Percentiles rank a stretch among this genome's conserved stretches.
These are phyloP conservation scores for Chaetomium fimeti DNA, from an alignment of 495 filamentous ascomycete species.

Conservation along the genomic window DNA sequence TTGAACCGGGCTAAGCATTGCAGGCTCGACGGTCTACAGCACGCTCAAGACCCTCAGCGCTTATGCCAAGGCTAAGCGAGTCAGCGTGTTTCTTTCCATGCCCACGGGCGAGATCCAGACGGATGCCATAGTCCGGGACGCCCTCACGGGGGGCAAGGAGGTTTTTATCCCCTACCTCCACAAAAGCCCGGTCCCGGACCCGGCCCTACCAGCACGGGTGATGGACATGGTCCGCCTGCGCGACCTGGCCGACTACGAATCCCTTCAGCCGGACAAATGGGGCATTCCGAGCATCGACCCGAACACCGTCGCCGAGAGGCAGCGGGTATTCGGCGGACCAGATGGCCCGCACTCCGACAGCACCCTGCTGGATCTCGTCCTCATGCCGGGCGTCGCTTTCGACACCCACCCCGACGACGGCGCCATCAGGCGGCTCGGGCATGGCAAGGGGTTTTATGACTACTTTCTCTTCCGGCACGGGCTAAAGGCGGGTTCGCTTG, in stretches of 20 bases:
- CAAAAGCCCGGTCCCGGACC: constrained; percentile 47
- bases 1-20: constrained; percentile 9
- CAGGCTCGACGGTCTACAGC: constrained; percentile 59
- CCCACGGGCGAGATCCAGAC: constrained; percentile 80
- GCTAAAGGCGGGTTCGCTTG: constrained; percentile 42
- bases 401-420: constrained; percentile 55
- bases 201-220: constrained; percentile 55
- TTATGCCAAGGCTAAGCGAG: constrained; percentile 66
- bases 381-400: constrained; percentile 94
- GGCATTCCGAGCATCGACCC: constrained; percentile 79
- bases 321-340: constrained; percentile 65
- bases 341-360: constrained; percentile 48
- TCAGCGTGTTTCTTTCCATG: constrained; percentile 94
- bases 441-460: constrained; percentile 98
- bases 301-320: constrained; percentile 59
- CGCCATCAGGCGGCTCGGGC: constrained; percentile 71
- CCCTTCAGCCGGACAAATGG: constrained; percentile 76
- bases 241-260: constrained; percentile 70
- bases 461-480: constrained; percentile 77
- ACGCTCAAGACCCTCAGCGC: constrained; percentile 53
- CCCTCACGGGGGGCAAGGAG: constrained; percentile 69
- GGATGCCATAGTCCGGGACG: constrained; percentile 73
- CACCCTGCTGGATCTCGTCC: constrained; percentile 68
- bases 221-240: constrained; percentile 93
- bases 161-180: constrained; percentile 92